These are phyloP conservation scores for Boletellus sp. DNA, from an alignment of 768 basidiomycete genomes.

Conservation along the genomic window DNA sequence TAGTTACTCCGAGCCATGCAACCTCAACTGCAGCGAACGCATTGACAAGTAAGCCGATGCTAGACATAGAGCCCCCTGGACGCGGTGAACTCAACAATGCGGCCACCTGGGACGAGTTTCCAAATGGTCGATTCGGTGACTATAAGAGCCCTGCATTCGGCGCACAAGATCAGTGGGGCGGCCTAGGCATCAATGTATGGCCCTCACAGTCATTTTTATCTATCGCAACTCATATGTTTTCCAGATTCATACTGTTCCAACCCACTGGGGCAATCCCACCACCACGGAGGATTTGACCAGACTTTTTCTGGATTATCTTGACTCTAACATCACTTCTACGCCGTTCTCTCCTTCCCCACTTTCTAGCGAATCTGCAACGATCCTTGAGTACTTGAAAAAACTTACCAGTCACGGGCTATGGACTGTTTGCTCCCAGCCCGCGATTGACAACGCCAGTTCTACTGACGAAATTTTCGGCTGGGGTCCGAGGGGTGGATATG, in stretches of 20 bases:
- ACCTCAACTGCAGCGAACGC: slow-evolving; percentile 57
- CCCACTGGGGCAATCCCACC: slow-evolving; percentile 71
- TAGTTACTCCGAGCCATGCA: slow-evolving; percentile 65
- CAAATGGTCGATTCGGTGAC: slow-evolving; percentile 97
- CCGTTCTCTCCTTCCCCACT: slow-evolving; percentile 88
- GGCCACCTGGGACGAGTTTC: slow-evolving; percentile 91
- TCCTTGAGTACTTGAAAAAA: slow-evolving; percentile 70
- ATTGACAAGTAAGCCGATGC: slow-evolving; percentile 45
- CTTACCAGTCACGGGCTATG: slow-evolving; percentile 84
- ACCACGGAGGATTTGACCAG: slow-evolving; percentile 64
- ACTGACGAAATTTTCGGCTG: slow-evolving; percentile 83
- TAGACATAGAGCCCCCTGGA: slow-evolving; percentile 53
- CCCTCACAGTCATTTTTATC: background rate
- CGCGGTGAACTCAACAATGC: slow-evolving; percentile 75
- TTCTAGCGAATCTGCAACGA: slow-evolving; percentile 75
- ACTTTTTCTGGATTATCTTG: slow-evolving; percentile 79
- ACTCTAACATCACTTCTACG: slow-evolving; percentile 66
- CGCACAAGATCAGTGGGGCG: slow-evolving; percentile 72
- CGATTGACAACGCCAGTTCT: slow-evolving; percentile 75
- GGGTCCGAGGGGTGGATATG: slow-evolving; percentile 90
- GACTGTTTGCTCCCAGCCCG: slow-evolving; percentile 97
- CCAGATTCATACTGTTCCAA: slow-evolving; percentile 59
- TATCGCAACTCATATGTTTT: background rate
- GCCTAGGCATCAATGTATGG: slow-evolving; percentile 55
- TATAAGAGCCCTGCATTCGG: slow-evolving; percentile 97